phyloP scores from a whole-genome alignment of 768 basidiomycete species.

The Daedaleopsis sinensis region DNA sequence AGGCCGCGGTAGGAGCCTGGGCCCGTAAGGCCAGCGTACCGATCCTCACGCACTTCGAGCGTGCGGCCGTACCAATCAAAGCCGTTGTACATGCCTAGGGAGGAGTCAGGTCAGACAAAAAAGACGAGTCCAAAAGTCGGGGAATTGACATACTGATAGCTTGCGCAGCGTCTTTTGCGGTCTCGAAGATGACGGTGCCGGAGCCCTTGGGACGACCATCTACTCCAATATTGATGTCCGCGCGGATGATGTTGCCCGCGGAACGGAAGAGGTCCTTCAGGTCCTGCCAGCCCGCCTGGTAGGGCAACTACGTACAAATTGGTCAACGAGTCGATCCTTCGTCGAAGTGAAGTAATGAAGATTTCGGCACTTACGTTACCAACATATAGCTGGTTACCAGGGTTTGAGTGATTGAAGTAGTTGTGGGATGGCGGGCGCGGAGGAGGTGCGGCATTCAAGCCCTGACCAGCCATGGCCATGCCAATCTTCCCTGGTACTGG shows the following conservation, averaged over 20 bases:
- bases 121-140: too few relatives aligned
- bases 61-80: slow-evolving; percentile 97
- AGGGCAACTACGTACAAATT: slow-evolving; percentile 66
- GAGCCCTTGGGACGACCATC: slow-evolving; percentile 96
- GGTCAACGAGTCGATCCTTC: neutral
- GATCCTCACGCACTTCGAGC: slow-evolving; percentile 96
- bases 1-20: slow-evolving; percentile 58
- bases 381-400: slow-evolving; percentile 92
- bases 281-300: slow-evolving; percentile 99
- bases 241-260: slow-evolving; percentile 92
- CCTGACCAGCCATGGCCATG: slow-evolving; percentile 94
- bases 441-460: slow-evolving; percentile 75
- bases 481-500: slow-evolving; percentile 97
- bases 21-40: slow-evolving; percentile 84
- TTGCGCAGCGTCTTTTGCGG: slow-evolving; percentile 84
- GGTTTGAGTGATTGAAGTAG: slow-evolving; percentile 65
- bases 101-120: neutral
- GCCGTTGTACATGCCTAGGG: slow-evolving; percentile 90
- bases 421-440: slow-evolving; percentile 85
- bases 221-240: slow-evolving; percentile 92
- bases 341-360: neutral
- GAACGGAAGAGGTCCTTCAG: slow-evolving; percentile 96
- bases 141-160: slow-evolving; percentile 76
- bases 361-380: slow-evolving; percentile 67
- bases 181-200: slow-evolving; percentile 97